A percentile compares a stretch with the other conserved stretches of the same genome.
Evolutionary conservation across 306 rosid genomes (phyloP).

Genomic region (Mucuna pruriens): DNA sequence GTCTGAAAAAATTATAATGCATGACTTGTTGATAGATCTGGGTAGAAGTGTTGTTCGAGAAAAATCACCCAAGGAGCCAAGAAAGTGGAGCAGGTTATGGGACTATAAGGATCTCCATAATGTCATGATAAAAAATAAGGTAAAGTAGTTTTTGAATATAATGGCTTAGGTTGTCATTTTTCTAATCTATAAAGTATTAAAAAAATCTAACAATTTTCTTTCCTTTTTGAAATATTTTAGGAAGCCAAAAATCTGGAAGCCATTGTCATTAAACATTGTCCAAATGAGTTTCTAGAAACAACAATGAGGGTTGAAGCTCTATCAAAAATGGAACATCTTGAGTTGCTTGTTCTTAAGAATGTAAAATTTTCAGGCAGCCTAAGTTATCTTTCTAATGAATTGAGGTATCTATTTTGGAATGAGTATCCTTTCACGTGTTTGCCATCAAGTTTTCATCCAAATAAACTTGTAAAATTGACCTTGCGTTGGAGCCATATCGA

Average conservation of each 20-base stretch:
- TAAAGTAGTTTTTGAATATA: not conserved
- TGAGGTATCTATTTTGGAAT: not conserved
- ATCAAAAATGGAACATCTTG: not conserved
- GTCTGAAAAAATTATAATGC: too few relatives aligned
- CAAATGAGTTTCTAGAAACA: not conserved
- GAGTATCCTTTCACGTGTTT: not conserved
- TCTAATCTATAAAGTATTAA: not conserved
- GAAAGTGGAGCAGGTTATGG: constrained; percentile 40
- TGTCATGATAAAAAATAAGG: not conserved
- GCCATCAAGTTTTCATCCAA: not conserved
- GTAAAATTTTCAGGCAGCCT: not conserved
- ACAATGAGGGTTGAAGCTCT: not conserved
- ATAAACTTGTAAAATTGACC: not conserved
- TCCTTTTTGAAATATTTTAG: not conserved
- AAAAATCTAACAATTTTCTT: not conserved
- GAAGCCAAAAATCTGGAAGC: not conserved
- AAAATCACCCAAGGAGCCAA: constrained; percentile 35
- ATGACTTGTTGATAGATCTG: constrained; percentile 21
- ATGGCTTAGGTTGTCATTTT: not conserved
- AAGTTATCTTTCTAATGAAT: not conserved
- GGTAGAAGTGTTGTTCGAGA: constrained; percentile 29
- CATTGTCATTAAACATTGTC: not conserved
- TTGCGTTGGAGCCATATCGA: not conserved
- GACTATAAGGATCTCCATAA: not conserved
- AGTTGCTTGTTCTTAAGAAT: not conserved